These are phyloP conservation scores for Helotiales sp. DNA, from an alignment of 2,329 filamentous ascomycete genomes.

Conservation along the genomic window DNA sequence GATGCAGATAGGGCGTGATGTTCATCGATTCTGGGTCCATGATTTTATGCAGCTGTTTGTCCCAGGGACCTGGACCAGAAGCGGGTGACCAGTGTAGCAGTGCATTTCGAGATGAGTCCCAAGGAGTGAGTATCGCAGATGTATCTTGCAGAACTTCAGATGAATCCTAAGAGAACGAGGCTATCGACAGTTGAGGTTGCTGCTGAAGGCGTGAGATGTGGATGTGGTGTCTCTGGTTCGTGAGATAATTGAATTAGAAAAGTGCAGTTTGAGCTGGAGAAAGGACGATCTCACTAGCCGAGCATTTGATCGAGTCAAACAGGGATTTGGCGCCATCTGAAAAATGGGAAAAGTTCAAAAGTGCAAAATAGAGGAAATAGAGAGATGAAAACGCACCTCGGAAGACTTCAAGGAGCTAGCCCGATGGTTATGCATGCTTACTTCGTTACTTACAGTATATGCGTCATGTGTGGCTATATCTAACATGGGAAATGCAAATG, in stretches of 20 bases:
- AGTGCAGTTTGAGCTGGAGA: conserved; percentile 2
- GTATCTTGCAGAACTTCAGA: conserved; percentile 4
- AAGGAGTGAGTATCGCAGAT: neutral
- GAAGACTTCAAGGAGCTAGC: neutral
- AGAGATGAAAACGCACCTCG: neutral
- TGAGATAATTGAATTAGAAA: neutral
- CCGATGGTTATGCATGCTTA: neutral
- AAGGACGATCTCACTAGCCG: neutral
- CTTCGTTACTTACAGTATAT: neutral
- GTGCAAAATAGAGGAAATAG: neutral
- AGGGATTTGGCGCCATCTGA: neutral
- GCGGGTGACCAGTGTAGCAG: conserved; percentile 1
- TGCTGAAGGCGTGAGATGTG: neutral
- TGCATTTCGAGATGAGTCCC: neutral
- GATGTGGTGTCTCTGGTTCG: neutral
- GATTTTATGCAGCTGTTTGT: neutral
- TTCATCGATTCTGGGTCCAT: neutral
- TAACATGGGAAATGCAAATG: neutral
- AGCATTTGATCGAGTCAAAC: neutral
- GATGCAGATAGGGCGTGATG: conserved; percentile 2
- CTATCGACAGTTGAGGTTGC: neutral
- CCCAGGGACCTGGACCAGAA: neutral
- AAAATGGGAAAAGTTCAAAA: neutral
- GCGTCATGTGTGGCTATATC: neutral
- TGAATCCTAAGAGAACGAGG: neutral